Evolutionary conservation across 2,329 filamentous ascomycete species (phyloP), one percentile per base, ranked within the genome.

Genomic region (Xylariomycetidae sp.): DNA sequence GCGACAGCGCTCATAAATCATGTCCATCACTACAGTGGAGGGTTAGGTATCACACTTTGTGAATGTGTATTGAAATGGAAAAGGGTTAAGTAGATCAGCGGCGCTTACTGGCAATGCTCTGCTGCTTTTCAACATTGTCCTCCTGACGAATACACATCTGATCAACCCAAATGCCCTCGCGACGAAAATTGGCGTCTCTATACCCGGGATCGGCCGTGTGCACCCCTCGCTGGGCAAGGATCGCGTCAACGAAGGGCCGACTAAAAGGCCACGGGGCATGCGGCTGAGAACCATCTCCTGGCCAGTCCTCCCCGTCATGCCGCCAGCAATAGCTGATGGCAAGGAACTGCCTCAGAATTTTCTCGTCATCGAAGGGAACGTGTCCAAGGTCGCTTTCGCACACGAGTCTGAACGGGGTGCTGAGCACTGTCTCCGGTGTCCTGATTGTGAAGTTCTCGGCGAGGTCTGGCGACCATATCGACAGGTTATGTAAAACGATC

Each of bases 131-230:
- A 4, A 17, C 23, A 11, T 16, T 20, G 15, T 43, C 25, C 10
- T 29, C 16, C 32, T 43, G 35, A 7, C 22, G 29, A 22, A 43
- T 41, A 20, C 40, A 36, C 20, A 43, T 26, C 18, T 27, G 27
- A 16, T 38, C 38, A 7, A 43, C 27, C 38, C 31, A 43, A 3
- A 43, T 31, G 12, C 27, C 38, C 28, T 33, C 37, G 13, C 37
- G 20, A 10, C 19, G 30, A 16, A 29, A 36, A 15, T 34, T 18
- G 4, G 12, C 26, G 18, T 31, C 13, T 22, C 36, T 8, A 13
- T n/a, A 11, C 11, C 16, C 25, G 9, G 25, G 26, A n/a, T 32
- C 25, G 6, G 11, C 7, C 13, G 30, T 29, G 15, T 29, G 25
- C 8, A 38, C 20, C 5, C 34, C 34, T 14, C 37, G 34, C 23